Base-by-base conservation (phyloP, 805 yeast genomes). In the Wickerhamiella occidentalis region DNA sequence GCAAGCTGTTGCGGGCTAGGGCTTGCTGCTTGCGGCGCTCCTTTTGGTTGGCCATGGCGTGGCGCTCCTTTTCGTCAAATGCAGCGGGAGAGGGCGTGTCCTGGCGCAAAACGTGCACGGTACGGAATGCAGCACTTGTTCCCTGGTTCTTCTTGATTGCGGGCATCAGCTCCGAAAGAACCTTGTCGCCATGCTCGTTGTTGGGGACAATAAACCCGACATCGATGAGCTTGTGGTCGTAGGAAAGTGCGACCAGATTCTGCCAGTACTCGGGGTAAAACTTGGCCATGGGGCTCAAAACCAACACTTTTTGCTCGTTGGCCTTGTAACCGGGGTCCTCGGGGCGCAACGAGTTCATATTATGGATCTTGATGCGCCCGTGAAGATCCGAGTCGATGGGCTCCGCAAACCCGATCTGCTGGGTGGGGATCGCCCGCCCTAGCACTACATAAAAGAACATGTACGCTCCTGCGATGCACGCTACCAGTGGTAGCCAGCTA, bases 131-230 rank as follows among this genome's bases (percentile, higher is more conserved):
- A 56, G 75, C 69, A 55, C 74, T 76, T 12, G 28, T 25, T 52
- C 75, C 74, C 68, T 87, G 95, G 28, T 79, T 72, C 56, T 68
- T 67, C 58, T 85, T 84, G 40, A 92, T 78, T 3, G 86, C 94
- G 40, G 68, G 65, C 63, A 87, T 95, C 57, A 92, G 72, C 55
- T 72, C 67, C 57, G 75, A 74, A 58, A 90, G 69, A 0, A 94
- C 94, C 17, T 63, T 64, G 65, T 88, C 95, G 33, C 97, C 99
- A 45, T 83, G 84, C 15, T 71, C 64, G 29, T 79, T 77, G 58
- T 94, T 73, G 51, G 99, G 97, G 36, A 88, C 74, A 47, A 92
- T 90, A 63, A 92, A 88, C 0, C 97, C 98, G 47, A 92, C 71
- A 58, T 88, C 94, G 46, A 90, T 74, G 54, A 84, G 74, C 46